Base-by-base conservation (phyloP, 257 asterid species). In the Lycium ferocissimum region DNA sequence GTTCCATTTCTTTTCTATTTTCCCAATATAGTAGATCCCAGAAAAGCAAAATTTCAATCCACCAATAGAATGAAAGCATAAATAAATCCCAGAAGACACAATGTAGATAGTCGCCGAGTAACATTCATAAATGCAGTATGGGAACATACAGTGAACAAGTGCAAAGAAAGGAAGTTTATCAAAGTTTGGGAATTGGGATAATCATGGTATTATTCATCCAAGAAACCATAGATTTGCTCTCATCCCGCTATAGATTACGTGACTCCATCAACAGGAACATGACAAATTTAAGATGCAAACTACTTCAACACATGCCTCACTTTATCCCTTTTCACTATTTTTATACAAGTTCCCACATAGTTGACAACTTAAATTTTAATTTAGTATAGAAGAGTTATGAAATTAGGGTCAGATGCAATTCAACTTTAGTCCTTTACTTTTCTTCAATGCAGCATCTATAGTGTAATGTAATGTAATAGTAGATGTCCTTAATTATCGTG, bases 221-320 rank as follows among this genome's bases (percentile, higher is more conserved):
- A 75, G 43, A 75, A 75, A 43, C 14, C 37, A 75, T 75, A 75
- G 81, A 75, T 75, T 75, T 75, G 7, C 61, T 12, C 59, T 73
- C n/a, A 73, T 73, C 80, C 80, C 59, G 2, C n/a, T 20, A 22
- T 75, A 75, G 45, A 75, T 75, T 73, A 3, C 45, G 1, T 75
- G 45, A 11, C 81, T 7, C 54, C 10, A 7, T 47, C 10, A 43
- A 72, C 57, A 43, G 15, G 17, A n/a, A 18, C 80, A 73, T 45
- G 7, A 1, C 80, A 8, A 70, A n/a, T 62, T 20, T 8, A 62
- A 38, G 53, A 69, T 69, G 13, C 51, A 35, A 35, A 67, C 22
- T 69, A 69, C 13, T 14, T 45, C 58, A 26, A 66, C 73, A 33
- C 47, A 33, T 33, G 45, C 9, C 73, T 58, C 22, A 58, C 22